Evolutionary conservation across 2,329 filamentous ascomycete species (phyloP).

Genomic region (Alternaria brassicae): DNA sequence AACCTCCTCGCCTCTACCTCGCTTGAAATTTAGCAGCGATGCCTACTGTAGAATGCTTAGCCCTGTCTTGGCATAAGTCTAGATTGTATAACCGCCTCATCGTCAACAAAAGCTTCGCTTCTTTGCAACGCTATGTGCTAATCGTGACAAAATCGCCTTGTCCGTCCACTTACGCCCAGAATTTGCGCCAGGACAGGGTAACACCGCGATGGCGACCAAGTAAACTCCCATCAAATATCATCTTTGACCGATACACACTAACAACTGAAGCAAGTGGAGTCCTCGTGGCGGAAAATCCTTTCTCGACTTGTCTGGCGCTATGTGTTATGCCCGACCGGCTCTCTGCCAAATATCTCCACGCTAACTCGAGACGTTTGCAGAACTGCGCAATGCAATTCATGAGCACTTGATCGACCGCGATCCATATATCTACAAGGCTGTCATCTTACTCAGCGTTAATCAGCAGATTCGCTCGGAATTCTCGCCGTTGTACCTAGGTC

Average conservation of each 20-base stretch:
- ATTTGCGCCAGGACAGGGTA: not conserved
- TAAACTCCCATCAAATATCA: not conserved
- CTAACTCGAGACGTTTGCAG: not conserved
- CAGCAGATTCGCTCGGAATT: not conserved
- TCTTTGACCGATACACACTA: not conserved
- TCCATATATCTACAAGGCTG: not conserved
- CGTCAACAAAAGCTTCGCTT: no score
- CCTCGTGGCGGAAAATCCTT: not conserved
- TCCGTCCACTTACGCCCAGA: not conserved
- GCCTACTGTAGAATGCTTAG: no score
- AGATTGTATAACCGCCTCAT: no score
- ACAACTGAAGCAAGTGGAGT: not conserved
- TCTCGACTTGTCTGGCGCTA: not conserved
- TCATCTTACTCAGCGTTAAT: not conserved
- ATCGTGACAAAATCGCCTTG: no score
- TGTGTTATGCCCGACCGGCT: rapidly evolving
- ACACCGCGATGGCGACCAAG: not conserved
- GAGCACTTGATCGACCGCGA: not conserved
- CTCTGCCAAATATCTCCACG: rapidly evolving
- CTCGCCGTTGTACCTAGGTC: not conserved
- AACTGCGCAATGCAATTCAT: not conserved
- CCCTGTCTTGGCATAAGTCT: no score
- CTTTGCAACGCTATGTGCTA: no score
- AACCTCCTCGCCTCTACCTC: no score
- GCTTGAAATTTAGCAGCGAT: no score